Evolutionary conservation across 352 stramenopile species (phyloP), one percentile per base, ranked within the genome.

Genomic region (Pythium folliculosum): DNA sequence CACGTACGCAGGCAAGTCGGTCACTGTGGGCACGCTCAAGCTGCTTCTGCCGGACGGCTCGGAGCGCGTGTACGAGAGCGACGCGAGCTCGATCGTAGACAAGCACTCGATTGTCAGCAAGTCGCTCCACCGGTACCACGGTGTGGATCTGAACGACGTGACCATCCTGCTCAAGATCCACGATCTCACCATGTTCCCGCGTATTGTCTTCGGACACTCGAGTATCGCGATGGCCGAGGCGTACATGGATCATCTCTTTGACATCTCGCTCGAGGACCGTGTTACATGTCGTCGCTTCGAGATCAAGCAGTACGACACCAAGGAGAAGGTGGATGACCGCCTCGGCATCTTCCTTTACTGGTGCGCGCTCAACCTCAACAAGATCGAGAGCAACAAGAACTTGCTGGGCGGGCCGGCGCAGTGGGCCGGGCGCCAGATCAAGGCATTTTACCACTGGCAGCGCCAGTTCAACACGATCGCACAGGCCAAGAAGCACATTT

Each of bases 401-500:
- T 47, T 72, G 47, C 48, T 72, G 8, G 66, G 66, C 27, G 66
- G 66, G 3, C 66, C 66, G 9, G 59, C 48, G 44, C 66, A 72
- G 53, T 68, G n/a, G 17, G 19, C 50, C 5, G 66, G 66, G 14
- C 66, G 66, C 5, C 66, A 72, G 38, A 16, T 72, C 60, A 72
- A 72, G 60, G 38, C 66, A 53, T 65, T 72, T 16, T 68, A 72
- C 54, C 66, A 72, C 60, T 72, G 60, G 59, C 53, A 68, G 55
- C 59, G 66, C 30, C 66, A 72, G 66, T 72, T 72, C 59, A 72
- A 72, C 60, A 72, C 66, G 35, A 68, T 72, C 38, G 54, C 62
- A 38, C 70, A 77, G 54, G 64, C 65, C 21, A 72, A 72, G 55
- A 70, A 71, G 44, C 69, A 72, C 38, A 77, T 77, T 43, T 69